These are phyloP conservation scores for Otatea glauca DNA, from an alignment of 176 grass and related monocot genomes.

Conservation along the genomic window DNA sequence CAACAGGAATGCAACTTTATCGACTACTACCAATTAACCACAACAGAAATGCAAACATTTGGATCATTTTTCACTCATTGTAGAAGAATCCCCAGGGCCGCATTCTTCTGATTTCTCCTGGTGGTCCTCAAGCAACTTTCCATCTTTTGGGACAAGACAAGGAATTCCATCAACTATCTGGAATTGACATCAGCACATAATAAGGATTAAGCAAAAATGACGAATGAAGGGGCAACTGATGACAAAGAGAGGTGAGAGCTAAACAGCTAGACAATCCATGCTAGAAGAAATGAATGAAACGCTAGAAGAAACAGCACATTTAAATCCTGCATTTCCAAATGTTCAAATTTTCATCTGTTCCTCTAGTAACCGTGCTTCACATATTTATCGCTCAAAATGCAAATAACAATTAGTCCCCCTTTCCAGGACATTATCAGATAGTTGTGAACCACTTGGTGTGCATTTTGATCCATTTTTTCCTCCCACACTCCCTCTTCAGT, in stretches of 20 bases:
- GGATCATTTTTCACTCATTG: constrained; percentile 4
- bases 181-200: constrained; percentile 8
- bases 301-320: background rate
- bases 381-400: constrained; percentile 21
- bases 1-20: background rate
- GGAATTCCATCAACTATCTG: constrained; percentile 82
- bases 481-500: background rate
- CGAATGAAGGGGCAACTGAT: background rate
- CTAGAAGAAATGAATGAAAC: background rate
- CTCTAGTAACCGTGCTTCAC: background rate
- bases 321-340: background rate
- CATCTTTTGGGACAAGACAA: constrained; percentile 73
- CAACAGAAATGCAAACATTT: constrained; percentile 3
- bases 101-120: constrained; percentile 49
- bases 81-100: constrained; percentile 7
- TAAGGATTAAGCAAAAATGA: background rate
- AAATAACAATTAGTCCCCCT: background rate
- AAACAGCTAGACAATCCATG: background rate
- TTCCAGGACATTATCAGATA: background rate
- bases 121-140: constrained; percentile 62
- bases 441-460: constrained; percentile 8
- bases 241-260: background rate
- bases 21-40: background rate
- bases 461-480: constrained; percentile 9
- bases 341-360: background rate